A percentile compares a stretch with the other conserved stretches of the same genome.
phyloP scores from a whole-genome alignment of 306 rosid genomes.

The Nissolia schottii region DNA sequence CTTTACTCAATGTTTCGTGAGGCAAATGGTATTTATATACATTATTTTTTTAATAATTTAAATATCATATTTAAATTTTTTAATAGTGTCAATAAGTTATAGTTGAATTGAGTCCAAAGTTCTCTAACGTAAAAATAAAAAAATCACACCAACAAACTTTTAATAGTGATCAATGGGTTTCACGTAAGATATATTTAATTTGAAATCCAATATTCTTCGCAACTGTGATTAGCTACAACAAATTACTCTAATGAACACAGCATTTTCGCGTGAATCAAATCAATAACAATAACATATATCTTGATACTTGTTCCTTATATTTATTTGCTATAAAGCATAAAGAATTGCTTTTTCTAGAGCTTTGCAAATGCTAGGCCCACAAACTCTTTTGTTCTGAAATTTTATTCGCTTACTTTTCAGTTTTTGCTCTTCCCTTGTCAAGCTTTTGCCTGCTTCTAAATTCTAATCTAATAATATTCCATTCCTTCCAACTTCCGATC shows the following conservation, averaged over 20 bases:
- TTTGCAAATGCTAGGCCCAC: background rate
- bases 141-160: too few species aligned
- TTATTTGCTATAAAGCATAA: background rate
- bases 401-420: background rate
- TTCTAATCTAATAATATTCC: background rate
- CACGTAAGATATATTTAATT: background rate
- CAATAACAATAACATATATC: too few species aligned
- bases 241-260: background rate
- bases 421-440: background rate
- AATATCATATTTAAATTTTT: too few species aligned
- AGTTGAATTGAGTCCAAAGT: too few species aligned
- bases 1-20: background rate
- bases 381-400: background rate
- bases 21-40: background rate
- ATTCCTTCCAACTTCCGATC: slow-evolving; percentile 22
- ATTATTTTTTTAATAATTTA: too few species aligned
- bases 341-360: background rate
- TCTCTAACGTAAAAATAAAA: too few species aligned
- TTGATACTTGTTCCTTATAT: background rate
- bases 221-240: background rate
- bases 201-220: background rate
- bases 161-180: background rate
- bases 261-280: background rate
- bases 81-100: too few species aligned
- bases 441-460: background rate